Conservation (phyloP, 108 stramenopile genomes). For the Pseudonitzschia multistriata region DNA sequence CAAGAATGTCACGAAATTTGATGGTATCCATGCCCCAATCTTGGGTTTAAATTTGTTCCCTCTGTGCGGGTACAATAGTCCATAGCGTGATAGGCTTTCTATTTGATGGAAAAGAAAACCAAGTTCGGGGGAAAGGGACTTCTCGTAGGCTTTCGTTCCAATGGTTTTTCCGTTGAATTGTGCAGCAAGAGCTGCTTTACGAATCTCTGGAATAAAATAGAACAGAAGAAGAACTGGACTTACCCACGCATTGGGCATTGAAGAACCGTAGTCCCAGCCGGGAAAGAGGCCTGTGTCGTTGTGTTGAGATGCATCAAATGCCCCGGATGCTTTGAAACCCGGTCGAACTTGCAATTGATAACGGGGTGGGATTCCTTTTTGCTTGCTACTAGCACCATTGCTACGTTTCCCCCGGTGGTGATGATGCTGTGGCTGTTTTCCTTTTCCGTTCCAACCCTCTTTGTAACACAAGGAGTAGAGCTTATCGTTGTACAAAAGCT, state of each 20-base stretch:
- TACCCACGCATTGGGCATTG: conserved; percentile 65
- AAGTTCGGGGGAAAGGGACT: conserved; percentile 59
- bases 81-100: conserved; percentile 59
- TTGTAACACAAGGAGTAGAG: conserved; percentile 57
- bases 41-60: conserved; percentile 22
- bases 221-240: conserved; percentile 59
- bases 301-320: conserved; percentile 67
- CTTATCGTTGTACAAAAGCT: conserved; percentile 46
- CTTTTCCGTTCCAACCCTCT: conserved; percentile 40
- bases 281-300: conserved; percentile 69
- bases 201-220: conserved; percentile 72
- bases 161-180: conserved; percentile 32
- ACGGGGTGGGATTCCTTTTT: conserved; percentile 51
- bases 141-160: conserved; percentile 29
- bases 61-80: conserved; percentile 44
- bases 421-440: conserved; percentile 10
- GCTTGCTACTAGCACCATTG: conserved; percentile 20
- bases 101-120: conserved; percentile 81
- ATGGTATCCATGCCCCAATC: conserved; percentile 64
- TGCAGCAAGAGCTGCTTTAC: conserved; percentile 42
- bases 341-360: conserved; percentile 62
- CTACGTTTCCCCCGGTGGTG: conserved; percentile 14
- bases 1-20: conserved; percentile 72
- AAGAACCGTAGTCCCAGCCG: conserved; percentile 79
- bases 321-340: conserved; percentile 38